These are phyloP conservation scores for Clausena lansium DNA, from an alignment of 345 rosid species.

Conservation along the genomic window DNA sequence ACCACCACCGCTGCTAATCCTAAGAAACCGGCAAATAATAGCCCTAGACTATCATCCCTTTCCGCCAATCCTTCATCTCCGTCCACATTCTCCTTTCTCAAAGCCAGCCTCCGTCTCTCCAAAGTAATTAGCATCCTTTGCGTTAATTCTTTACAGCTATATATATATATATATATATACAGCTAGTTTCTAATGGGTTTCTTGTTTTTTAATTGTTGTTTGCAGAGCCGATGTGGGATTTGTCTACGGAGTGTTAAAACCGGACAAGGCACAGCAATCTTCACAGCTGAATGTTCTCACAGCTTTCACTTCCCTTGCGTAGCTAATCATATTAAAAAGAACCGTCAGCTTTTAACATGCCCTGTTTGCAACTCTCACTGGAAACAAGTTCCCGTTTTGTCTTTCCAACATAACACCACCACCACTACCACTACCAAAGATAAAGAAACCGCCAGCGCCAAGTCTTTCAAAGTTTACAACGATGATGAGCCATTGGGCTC, in stretches of 20 bases:
- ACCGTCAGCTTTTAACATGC: conserved; percentile 44
- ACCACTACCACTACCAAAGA: not conserved
- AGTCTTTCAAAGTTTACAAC: conserved; percentile 55
- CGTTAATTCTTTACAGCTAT: not conserved
- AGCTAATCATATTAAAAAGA: conserved; percentile 43
- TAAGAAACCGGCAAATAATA: conserved; percentile 13
- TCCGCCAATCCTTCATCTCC: conserved; percentile 67
- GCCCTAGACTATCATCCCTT: conserved; percentile 45
- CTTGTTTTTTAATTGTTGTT: not conserved
- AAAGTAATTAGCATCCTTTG: conserved; percentile 45
- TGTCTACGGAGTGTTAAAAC: conserved; percentile 64
- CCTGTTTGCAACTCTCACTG: conserved; percentile 71
- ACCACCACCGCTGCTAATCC: conserved; percentile 22
- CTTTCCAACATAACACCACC: conserved; percentile 16
- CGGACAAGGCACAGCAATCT: conserved; percentile 77
- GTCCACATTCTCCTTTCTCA: conserved; percentile 68
- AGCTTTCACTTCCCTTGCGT: conserved; percentile 78
- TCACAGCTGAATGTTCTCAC: conserved; percentile 88
- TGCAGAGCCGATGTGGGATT: conserved; percentile 72
- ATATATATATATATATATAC: too few relatives aligned
- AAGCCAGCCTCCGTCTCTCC: conserved; percentile 59
- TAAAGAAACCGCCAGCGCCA: conserved; percentile 9
- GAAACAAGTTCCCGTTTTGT: conserved; percentile 52
- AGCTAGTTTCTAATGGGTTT: not conserved
- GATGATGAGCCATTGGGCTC: conserved; percentile 76